phyloP scores from a whole-genome alignment of 2,329 filamentous ascomycete genomes.

The Zalaria sp. region DNA sequence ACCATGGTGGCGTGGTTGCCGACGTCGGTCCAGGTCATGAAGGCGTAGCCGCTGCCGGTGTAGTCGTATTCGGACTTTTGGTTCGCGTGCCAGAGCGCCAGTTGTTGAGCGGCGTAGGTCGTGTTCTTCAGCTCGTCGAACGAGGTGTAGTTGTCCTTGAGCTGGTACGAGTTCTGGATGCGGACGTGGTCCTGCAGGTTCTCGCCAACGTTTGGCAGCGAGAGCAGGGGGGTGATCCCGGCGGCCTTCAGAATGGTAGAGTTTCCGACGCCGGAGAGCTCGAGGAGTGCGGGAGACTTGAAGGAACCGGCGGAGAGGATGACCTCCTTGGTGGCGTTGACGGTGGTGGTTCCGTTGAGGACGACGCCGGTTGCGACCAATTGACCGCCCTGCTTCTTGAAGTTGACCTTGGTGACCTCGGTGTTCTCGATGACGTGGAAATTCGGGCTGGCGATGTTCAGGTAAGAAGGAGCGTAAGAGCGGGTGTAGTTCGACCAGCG shows the following conservation, averaged over 20 bases:
- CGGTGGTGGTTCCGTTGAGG: conserved; percentile 14
- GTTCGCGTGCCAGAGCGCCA: conserved; percentile 21
- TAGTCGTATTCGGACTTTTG: conserved; percentile 25
- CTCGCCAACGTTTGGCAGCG: conserved; percentile 29
- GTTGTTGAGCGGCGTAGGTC: conserved; percentile 24
- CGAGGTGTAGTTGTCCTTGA: conserved; percentile 18
- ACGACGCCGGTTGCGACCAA: conserved; percentile 18
- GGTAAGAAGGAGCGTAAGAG: conserved; percentile 33
- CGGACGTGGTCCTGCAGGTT: conserved; percentile 34
- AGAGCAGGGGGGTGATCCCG: conserved; percentile 22
- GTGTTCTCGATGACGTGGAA: conserved; percentile 25
- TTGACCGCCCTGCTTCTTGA: conserved; percentile 8
- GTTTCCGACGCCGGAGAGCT: conserved; percentile 44
- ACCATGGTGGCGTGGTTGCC: conserved; percentile 18
- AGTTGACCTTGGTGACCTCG: conserved; percentile 24
- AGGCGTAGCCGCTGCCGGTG: conserved; percentile 25
- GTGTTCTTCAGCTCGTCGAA: conserved; percentile 19
- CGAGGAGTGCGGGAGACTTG: conserved; percentile 42
- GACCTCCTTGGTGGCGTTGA: conserved; percentile 21
- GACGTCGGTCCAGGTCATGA: conserved; percentile 27
- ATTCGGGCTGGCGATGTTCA: conserved; percentile 27
- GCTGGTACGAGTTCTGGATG: conserved; percentile 14
- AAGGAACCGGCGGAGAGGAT: conserved; percentile 45
- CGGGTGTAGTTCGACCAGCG: conserved; percentile 32
- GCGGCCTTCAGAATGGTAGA: conserved; percentile 21